Evolutionary conservation across 2,329 filamentous ascomycete species (phyloP).

Genomic region (Helminthosporium solani): DNA sequence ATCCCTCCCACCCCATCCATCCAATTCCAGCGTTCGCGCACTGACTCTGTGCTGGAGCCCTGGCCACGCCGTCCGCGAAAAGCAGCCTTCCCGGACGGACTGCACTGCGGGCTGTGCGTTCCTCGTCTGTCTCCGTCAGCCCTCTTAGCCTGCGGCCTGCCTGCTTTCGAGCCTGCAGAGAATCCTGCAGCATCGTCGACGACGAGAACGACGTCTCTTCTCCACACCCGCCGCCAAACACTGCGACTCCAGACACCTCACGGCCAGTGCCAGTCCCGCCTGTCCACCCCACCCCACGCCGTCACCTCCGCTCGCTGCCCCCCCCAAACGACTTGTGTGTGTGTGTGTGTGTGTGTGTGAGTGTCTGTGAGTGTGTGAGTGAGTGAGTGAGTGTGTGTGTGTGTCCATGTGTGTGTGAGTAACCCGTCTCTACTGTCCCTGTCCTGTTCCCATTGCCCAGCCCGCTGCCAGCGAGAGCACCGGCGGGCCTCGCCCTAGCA

Average conservation of each 20-base stretch:
- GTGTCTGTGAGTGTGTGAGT: no score
- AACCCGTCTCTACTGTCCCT: no score
- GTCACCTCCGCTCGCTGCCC: slow-evolving; percentile 16
- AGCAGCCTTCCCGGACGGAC: slow-evolving; percentile 28
- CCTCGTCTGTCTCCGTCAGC: slow-evolving; percentile 42
- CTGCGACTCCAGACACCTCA: slow-evolving; percentile 9
- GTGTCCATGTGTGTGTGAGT: background rate
- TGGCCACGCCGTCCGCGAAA: slow-evolving; percentile 10
- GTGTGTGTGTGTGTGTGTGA: no score
- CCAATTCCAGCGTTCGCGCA: background rate
- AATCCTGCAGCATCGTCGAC: slow-evolving; percentile 43
- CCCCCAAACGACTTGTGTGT: no score
- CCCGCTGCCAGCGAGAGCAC: background rate
- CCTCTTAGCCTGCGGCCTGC: slow-evolving; percentile 44
- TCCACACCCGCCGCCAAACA: slow-evolving; percentile 24
- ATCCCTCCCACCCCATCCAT: background rate
- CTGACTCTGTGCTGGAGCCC: background rate
- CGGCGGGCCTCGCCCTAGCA: slow-evolving; percentile 25
- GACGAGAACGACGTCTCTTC: slow-evolving; percentile 33
- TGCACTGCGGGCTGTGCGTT: slow-evolving; percentile 35
- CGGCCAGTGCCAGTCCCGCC: no score
- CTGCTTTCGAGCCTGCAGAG: slow-evolving; percentile 41
- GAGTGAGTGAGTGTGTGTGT: no score
- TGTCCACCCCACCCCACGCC: slow-evolving; percentile 3
- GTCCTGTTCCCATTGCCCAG: background rate